Evolutionary conservation across 345 rosid species (phyloP).

Genomic region (thale cress (Arabidopsis thaliana)): DNA sequence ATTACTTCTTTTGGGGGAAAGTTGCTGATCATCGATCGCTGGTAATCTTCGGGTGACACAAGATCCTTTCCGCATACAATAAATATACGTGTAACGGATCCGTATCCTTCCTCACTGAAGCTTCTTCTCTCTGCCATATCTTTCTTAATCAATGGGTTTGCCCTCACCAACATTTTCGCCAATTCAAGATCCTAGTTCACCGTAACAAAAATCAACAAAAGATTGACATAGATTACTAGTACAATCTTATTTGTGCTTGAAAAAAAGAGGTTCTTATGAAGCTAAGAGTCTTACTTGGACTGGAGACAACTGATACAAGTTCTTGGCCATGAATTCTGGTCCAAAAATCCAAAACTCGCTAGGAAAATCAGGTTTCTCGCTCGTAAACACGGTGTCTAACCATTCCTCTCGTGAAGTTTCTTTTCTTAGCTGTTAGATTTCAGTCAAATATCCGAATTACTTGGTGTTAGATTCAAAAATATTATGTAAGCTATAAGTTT

Average conservation of each 20-base stretch:
- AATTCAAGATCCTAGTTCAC: slow-evolving; percentile 45
- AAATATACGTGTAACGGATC: slow-evolving; percentile 33
- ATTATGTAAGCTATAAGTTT: too few species aligned
- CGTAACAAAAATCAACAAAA: background rate
- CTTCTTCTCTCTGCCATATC: slow-evolving; percentile 10
- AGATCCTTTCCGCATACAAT: slow-evolving; percentile 45
- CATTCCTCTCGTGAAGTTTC: background rate
- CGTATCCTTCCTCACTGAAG: slow-evolving; percentile 32
- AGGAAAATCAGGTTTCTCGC: slow-evolving; percentile 15
- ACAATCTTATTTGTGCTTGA: background rate
- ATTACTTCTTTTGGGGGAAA: slow-evolving; percentile 38
- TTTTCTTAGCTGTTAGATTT: background rate
- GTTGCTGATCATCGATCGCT: slow-evolving; percentile 44
- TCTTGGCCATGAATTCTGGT: slow-evolving; percentile 31
- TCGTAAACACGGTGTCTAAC: slow-evolving; percentile 6
- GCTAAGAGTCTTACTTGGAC: slow-evolving; percentile 41
- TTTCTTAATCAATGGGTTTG: slow-evolving; percentile 29
- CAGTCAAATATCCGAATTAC: background rate
- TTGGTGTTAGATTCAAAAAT: too few species aligned
- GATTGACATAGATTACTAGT: background rate
- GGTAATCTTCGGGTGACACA: slow-evolving; percentile 16
- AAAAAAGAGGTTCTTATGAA: background rate
- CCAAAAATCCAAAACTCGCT: slow-evolving; percentile 2
- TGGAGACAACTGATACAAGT: slow-evolving; percentile 27
- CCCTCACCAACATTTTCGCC: slow-evolving; percentile 40